Evolutionary conservation across 805 yeast genomes (phyloP), one percentile per base, ranked within the genome.

Genomic region (Ogataea thermomethanolica): DNA sequence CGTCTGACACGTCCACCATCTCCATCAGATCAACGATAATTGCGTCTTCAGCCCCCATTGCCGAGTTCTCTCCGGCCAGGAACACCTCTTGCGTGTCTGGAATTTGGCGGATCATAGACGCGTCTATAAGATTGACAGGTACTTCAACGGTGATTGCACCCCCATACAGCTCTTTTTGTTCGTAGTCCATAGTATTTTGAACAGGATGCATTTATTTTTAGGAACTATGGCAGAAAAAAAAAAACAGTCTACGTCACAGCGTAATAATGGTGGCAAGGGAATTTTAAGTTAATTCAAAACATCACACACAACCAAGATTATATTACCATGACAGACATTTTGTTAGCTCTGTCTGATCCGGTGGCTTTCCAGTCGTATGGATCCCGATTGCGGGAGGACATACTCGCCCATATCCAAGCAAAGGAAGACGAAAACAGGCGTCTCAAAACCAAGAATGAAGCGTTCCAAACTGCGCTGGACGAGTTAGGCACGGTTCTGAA

Each of bases 71-170:
- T 11, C 49, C 37, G 8, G 57, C 39, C 3, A 90, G 78, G 59
- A 75, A 93, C 20, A 91, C 96, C 59, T 91, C 99, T 58, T 93
- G 98, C 1, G 89, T 80, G 55, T 93, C 97, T 0, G 99, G 98
- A 3, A 93, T 77, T 45, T 86, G 86, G 41, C 99, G 68, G 35
- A 90, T 58, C 26, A 68, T 60, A 1, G 95, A 83, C 0, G 89
- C 96, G 60, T 93, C 97, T 1, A 82, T 55, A 35, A 82, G 69
- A 0, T 74, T 75, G 1, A 50, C 42, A 0, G 96, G 95, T 5
- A 89, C 43, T 3, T 60, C 61, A 0, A 79, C 70, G 3, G 70
- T 55, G 13, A 89, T 72, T 0, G 95, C 93, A 1, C 97, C 98
- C 0, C 98, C 98, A 56, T 82, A 90, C 5, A 89, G 61, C 23